Evolutionary conservation across 116 monocot species (phyloP).

Genomic region (Thalassia testudinum): DNA sequence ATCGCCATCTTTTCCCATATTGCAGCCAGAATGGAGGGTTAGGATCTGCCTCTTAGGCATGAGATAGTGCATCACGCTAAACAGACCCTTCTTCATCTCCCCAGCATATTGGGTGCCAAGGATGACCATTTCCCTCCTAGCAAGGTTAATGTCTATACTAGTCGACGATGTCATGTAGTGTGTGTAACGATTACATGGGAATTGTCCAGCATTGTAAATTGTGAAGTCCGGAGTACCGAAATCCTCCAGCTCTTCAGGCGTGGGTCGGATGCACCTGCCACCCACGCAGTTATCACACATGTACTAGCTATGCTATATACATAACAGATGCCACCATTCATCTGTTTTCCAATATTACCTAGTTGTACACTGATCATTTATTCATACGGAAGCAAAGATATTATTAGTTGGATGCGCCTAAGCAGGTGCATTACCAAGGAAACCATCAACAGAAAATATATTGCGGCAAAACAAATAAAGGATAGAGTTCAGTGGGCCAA

Average conservation of each 20-base stretch:
- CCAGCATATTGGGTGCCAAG: slow-evolving; percentile 94
- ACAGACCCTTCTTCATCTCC: slow-evolving; percentile 99
- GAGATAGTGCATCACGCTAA: slow-evolving; percentile 97
- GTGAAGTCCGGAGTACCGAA: slow-evolving; percentile 75
- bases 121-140: slow-evolving; percentile 93
- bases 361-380: background rate
- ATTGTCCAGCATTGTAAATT: slow-evolving; percentile 69
- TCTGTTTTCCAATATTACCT: slow-evolving; percentile 6
- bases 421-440: no score
- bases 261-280: slow-evolving; percentile 80
- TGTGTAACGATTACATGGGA: slow-evolving; percentile 75
- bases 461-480: no score
- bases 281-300: slow-evolving; percentile 38
- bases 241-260: slow-evolving; percentile 61
- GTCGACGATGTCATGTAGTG: slow-evolving; percentile 78
- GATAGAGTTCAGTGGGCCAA: background rate
- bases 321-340: no score
- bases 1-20: slow-evolving; percentile 84
- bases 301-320: slow-evolving; percentile 12
- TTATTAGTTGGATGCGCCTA: no score
- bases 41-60: slow-evolving; percentile 88
- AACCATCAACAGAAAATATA: no score
- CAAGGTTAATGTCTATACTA: slow-evolving; percentile 58
- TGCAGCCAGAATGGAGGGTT: slow-evolving; percentile 88
- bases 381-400: no score